A percentile compares a stretch with the other conserved stretches of the same genome.
Conservation (phyloP, 2,329 filamentous ascomycete genomes). For the Aureobasidium pullulans region DNA sequence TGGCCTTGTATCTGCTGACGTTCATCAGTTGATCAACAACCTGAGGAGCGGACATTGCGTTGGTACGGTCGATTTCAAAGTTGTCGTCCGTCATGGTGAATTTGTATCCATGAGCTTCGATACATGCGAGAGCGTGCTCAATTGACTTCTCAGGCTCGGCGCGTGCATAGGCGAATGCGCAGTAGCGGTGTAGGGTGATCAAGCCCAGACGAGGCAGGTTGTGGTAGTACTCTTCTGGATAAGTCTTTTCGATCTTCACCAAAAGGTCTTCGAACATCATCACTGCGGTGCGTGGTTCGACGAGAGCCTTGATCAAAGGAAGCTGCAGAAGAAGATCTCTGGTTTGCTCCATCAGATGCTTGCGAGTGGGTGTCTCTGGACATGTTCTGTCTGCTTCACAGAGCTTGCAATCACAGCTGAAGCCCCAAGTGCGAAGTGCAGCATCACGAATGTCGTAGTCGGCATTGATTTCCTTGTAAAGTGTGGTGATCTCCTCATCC, state of each 20-base stretch:
- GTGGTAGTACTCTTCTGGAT: background rate
- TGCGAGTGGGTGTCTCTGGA: background rate
- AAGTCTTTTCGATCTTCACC: background rate
- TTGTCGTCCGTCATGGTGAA: background rate
- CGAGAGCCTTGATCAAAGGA: background rate
- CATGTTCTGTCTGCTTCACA: slow-evolving; percentile 23
- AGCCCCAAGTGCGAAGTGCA: slow-evolving; percentile 33
- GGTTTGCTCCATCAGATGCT: background rate
- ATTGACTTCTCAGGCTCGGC: background rate
- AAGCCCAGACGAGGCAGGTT: background rate
- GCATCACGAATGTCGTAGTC: slow-evolving; percentile 27
- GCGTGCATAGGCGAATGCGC: background rate
- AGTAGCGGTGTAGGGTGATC: background rate
- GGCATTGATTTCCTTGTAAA: slow-evolving; percentile 16
- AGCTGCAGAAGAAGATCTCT: background rate
- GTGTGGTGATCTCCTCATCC: slow-evolving; percentile 37
- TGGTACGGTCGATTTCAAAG: background rate
- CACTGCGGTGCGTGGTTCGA: background rate
- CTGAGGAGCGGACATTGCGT: slow-evolving; percentile 5
- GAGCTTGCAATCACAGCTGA: slow-evolving; percentile 36
- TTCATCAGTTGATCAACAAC: slow-evolving; percentile 6
- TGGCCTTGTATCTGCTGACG: background rate
- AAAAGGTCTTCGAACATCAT: background rate
- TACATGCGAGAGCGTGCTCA: background rate
- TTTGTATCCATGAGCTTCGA: slow-evolving; percentile 1